Percentiles rank a stretch among this genome's conserved stretches.
phyloP scores from a whole-genome alignment of 768 basidiomycete species.

The Suillus americanus region DNA sequence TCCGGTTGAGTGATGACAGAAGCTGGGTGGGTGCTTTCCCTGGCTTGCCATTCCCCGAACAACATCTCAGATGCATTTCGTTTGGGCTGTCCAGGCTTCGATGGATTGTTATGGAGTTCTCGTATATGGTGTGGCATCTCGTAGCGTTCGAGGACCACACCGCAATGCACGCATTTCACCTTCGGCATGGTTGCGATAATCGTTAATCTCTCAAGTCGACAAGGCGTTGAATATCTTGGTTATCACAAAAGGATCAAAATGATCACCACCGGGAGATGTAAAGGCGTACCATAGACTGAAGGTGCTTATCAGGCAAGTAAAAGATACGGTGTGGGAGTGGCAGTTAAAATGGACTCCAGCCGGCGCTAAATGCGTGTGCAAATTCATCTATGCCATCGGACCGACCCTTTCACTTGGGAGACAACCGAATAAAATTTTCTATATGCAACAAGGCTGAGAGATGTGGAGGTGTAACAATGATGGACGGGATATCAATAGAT shows the following conservation, averaged over 20 bases:
- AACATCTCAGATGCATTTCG: neutral
- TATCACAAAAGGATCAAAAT: neutral
- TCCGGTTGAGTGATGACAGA: slow-evolving; percentile 8
- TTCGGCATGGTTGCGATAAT: neutral
- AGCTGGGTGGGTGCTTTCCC: neutral
- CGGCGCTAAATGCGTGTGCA: slow-evolving; percentile 6
- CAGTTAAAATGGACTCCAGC: too few species aligned
- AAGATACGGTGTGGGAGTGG: neutral
- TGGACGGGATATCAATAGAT: slow-evolving; percentile 2
- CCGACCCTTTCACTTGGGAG: neutral
- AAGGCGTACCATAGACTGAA: neutral
- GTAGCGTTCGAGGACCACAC: neutral
- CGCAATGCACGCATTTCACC: neutral
- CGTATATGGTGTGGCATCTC: neutral
- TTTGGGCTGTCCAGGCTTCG: neutral
- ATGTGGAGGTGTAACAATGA: neutral
- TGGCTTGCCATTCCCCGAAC: neutral
- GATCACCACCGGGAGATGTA: neutral
- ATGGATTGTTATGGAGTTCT: neutral
- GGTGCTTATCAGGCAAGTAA: neutral
- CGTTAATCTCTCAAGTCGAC: neutral
- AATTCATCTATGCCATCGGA: slow-evolving; percentile 3
- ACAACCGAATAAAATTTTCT: neutral
- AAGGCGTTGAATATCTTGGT: neutral
- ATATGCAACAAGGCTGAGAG: slow-evolving; percentile 1